phyloP scores from a whole-genome alignment of 2,329 filamentous ascomycete genomes.

The Ophiostoma fasciatum region DNA sequence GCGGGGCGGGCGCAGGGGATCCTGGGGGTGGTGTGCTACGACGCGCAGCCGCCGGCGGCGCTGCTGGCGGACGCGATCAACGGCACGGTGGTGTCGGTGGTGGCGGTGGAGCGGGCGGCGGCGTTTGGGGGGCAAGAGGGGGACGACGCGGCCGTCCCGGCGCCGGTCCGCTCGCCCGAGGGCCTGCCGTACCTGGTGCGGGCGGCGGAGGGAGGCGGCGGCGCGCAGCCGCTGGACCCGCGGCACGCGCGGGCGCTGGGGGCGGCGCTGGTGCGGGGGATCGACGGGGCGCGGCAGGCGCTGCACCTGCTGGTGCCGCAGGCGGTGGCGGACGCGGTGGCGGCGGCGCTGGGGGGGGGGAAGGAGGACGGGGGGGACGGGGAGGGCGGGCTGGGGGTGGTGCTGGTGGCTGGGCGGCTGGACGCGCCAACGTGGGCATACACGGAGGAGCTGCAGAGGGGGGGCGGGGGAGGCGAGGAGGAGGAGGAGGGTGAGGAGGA shows the following conservation, averaged over 20 bases:
- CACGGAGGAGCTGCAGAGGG: constrained; percentile 36
- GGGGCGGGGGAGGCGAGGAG: not conserved
- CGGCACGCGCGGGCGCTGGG: constrained; percentile 43
- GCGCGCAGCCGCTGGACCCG: constrained; percentile 44
- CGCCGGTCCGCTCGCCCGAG: constrained; percentile 29
- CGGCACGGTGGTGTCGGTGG: constrained; percentile 53
- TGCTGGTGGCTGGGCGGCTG: constrained; percentile 53
- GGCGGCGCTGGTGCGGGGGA: constrained; percentile 53
- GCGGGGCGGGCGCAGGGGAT: constrained; percentile 35
- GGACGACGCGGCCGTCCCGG: constrained; percentile 1
- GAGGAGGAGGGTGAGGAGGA: constrained; percentile 8
- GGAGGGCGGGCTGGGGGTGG: constrained; percentile 30
- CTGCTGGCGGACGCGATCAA: constrained; percentile 52
- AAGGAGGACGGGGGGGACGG: no score
- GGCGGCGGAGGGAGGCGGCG: no score
- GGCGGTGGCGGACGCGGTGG: not conserved
- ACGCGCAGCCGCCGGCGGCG: constrained; percentile 43
- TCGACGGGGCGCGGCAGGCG: constrained; percentile 37
- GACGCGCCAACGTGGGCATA: constrained; percentile 58
- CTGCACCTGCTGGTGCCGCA: constrained; percentile 54
- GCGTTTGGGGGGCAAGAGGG: constrained; percentile 27
- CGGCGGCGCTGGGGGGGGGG: constrained; percentile 4
- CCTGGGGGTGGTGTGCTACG: constrained; percentile 52
- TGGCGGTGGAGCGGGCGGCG: constrained; percentile 39
- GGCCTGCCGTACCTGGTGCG: constrained; percentile 49